These are phyloP conservation scores for Plenodomus biglobosus DNA, from an alignment of 2,329 filamentous ascomycete genomes.

Conservation along the genomic window DNA sequence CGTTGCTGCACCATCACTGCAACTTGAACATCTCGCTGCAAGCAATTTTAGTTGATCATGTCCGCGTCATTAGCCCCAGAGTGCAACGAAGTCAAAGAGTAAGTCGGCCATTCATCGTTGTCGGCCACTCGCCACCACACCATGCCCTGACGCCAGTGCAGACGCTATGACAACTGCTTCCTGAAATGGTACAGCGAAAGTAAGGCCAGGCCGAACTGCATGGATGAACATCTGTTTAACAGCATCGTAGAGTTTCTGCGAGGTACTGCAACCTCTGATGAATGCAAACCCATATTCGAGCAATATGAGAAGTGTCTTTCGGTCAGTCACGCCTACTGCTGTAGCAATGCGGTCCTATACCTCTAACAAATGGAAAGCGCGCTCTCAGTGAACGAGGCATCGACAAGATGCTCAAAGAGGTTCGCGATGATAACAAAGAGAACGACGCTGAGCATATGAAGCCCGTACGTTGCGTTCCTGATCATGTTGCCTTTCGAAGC, in stretches of 20 bases:
- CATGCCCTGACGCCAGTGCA: constrained; percentile 42
- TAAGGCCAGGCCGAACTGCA: constrained; percentile 51
- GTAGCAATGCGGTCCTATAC: no score
- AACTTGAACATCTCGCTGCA: constrained; percentile 6
- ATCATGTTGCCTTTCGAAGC: background rate
- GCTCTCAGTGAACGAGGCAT: constrained; percentile 84
- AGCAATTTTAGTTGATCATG: constrained; percentile 59
- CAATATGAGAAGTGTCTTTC: constrained; percentile 85
- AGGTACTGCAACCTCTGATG: constrained; percentile 78
- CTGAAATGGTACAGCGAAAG: constrained; percentile 99
- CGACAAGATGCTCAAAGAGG: constrained; percentile 89
- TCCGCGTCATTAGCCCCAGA: constrained; percentile 92
- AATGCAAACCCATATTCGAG: constrained; percentile 83
- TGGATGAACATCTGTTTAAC: background rate
- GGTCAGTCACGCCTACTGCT: constrained; percentile 55
- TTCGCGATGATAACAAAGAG: constrained; percentile 84
- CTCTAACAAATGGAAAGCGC: background rate
- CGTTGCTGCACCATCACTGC: constrained; percentile 10
- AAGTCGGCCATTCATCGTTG: background rate
- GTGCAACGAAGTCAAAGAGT: constrained; percentile 97
- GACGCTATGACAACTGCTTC: constrained; percentile 95
- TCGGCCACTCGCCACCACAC: background rate
- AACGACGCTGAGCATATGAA: constrained; percentile 72
- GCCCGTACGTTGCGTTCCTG: constrained; percentile 25
- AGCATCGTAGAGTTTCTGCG: constrained; percentile 72